These are phyloP conservation scores for Hypoxylon sp. DNA, from an alignment of 2,329 filamentous ascomycete genomes.

Conservation along the genomic window DNA sequence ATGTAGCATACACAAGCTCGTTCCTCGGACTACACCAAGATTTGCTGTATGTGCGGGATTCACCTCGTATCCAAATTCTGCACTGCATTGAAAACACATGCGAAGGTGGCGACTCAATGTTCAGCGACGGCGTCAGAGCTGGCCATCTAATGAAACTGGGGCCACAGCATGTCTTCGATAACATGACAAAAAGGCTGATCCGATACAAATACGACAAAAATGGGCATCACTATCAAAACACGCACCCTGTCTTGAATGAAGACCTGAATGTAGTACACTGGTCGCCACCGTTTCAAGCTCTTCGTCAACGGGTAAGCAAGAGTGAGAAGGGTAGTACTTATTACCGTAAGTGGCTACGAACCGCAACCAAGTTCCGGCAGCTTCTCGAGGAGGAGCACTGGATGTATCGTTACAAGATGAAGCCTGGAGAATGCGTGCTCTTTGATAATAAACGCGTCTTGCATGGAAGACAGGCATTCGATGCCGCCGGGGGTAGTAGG, in stretches of 20 bases:
- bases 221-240: conserved; percentile 68
- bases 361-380: conserved; percentile 64
- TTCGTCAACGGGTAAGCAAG: conserved; percentile 34
- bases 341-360: conserved; percentile 55
- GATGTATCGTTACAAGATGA: conserved; percentile 75
- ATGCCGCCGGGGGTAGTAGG: conserved; percentile 70
- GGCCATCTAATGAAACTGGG: conserved; percentile 52
- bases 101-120: conserved; percentile 84
- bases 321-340: not conserved
- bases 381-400: conserved; percentile 65
- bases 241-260: conserved; percentile 61
- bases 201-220: conserved; percentile 69
- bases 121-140: conserved; percentile 77
- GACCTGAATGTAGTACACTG: conserved; percentile 61
- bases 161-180: conserved; percentile 40
- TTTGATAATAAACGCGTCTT: conserved; percentile 89
- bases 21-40: conserved; percentile 93
- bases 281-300: conserved; percentile 82
- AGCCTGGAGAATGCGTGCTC: conserved; percentile 87
- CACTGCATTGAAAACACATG: conserved; percentile 87
- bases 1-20: conserved; percentile 87
- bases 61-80: conserved; percentile 84
- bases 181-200: conserved; percentile 55
- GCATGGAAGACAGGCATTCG: conserved; percentile 83
- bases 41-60: conserved; percentile 82